A percentile compares a stretch with the other conserved stretches of the same genome.
Conservation (phyloP, 2,329 filamentous ascomycete genomes). For the Aspergillus fischeri region DNA sequence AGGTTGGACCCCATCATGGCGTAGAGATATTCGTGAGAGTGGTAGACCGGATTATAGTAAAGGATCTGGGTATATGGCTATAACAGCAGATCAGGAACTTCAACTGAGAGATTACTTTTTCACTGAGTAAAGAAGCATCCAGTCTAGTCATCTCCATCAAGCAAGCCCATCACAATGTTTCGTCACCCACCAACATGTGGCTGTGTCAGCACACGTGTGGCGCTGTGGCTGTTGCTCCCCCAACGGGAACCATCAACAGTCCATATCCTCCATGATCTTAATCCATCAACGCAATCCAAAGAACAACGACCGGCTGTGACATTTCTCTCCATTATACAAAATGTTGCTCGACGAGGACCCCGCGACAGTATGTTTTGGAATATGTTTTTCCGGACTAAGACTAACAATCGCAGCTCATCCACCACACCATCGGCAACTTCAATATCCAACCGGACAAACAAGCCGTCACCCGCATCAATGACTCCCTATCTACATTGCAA, state of each 20-base stretch:
- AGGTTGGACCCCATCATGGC: conserved; percentile 43
- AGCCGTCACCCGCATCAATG: conserved; percentile 76
- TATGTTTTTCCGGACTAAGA: background rate
- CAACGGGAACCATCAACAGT: conserved; percentile 28
- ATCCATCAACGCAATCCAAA: background rate
- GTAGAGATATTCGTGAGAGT: background rate
- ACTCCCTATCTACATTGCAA: conserved; percentile 77
- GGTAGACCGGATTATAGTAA: background rate
- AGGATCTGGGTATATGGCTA: background rate
- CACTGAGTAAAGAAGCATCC: background rate
- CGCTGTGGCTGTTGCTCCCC: conserved; percentile 37
- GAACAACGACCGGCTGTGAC: background rate
- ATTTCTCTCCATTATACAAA: conserved; percentile 35
- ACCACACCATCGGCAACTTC: conserved; percentile 90
- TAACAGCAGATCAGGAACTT: background rate
- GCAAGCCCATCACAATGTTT: background rate
- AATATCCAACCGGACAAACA: conserved; percentile 85
- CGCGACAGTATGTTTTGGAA: conserved; percentile 60
- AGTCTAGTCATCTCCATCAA: background rate
- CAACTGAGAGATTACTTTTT: background rate
- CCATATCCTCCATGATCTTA: background rate
- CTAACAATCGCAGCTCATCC: conserved; percentile 64
- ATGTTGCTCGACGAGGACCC: conserved; percentile 97
- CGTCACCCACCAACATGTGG: conserved; percentile 33
- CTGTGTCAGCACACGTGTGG: conserved; percentile 21